Evolutionary conservation across 2,329 filamentous ascomycete genomes (phyloP).

Genomic region (Xylaria sp.): DNA sequence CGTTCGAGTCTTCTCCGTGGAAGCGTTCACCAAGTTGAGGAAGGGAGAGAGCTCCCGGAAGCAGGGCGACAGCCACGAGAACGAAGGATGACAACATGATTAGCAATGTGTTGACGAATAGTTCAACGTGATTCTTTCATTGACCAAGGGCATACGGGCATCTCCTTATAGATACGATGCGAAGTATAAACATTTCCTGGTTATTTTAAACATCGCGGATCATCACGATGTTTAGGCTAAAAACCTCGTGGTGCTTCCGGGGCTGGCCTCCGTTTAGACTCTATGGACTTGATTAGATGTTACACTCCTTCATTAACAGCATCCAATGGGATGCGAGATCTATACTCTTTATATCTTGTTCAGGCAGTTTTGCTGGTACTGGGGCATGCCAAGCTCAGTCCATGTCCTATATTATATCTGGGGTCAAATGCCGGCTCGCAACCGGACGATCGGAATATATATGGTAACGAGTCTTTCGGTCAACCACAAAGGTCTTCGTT

Average conservation of each 20-base stretch:
- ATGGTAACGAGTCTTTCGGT: slow-evolving; percentile 34
- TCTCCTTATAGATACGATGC: slow-evolving; percentile 16
- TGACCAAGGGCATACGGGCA: slow-evolving; percentile 1
- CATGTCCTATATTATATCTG: slow-evolving; percentile 15
- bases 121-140: background rate
- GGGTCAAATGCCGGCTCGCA: slow-evolving; percentile 30
- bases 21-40: slow-evolving; percentile 37
- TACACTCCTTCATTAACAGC: slow-evolving; percentile 36
- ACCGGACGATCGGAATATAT: slow-evolving; percentile 42
- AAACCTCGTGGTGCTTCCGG: slow-evolving; percentile 41
- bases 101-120: slow-evolving; percentile 7
- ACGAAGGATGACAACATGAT: slow-evolving; percentile 43
- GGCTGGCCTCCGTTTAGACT: slow-evolving; percentile 39
- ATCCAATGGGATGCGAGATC: slow-evolving; percentile 39
- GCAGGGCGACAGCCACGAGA: slow-evolving; percentile 41
- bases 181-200: slow-evolving; percentile 2
- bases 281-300: slow-evolving; percentile 21
- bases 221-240: slow-evolving; percentile 43
- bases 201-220: slow-evolving; percentile 29
- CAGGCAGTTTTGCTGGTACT: slow-evolving; percentile 19
- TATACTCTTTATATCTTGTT: slow-evolving; percentile 20
- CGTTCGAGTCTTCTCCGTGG: slow-evolving; percentile 38
- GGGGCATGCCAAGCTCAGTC: slow-evolving; percentile 18
- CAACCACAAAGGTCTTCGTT: slow-evolving; percentile 1
- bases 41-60: slow-evolving; percentile 41